Base-by-base conservation (phyloP, 179 eudicot genomes). In the Silene vulgaris region DNA sequence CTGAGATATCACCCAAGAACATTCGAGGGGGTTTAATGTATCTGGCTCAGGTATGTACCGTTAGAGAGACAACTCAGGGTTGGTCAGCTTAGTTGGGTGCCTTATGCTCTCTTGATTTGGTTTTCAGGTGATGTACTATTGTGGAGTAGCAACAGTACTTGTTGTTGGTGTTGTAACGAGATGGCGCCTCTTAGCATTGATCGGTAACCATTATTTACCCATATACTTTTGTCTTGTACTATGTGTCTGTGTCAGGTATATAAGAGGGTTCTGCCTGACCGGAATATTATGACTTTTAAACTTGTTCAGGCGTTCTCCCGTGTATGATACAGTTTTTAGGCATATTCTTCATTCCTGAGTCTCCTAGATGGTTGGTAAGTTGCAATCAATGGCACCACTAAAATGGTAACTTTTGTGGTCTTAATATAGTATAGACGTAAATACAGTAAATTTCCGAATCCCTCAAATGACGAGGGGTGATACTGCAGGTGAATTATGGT, bases 1-100 rank as follows among this genome's bases (percentile, higher is more conserved):
- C 96, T 52, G 98, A 93, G 81, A 90, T 91, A 78, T 83, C 98
- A 64, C 93, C 97, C 57, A 88, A 86, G 77, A 85, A 91, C 75
- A 82, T 87, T 75, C 88, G 98, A 80, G 98, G 98, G 54, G 92
- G 84, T 61, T 80, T 83, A 50, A 86, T 89, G 35, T 80, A 86
- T 12, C 83, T 82, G 30, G 82, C 85, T 82, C 98, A 89, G 92
- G 98, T 91, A 83, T 60, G 54, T 16, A 16, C 16, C 11, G 13
- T 12, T 6, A 32, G 8, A 17, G 3, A 35, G 29, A 60, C 1
- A 61, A 35, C 6, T 35, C 40, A 35, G 40, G 40, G 40, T 35
- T 35, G 40, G 40, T 35, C 40, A 35, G 40, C 40, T 35, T 35
- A 35, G 40, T 35, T 35, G 40, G 40, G 40, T 4, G 40, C 40